Percentiles rank a stretch among this genome's conserved stretches.
Conservation (phyloP, 768 basidiomycete genomes). For the Lyophyllum shimeji region DNA sequence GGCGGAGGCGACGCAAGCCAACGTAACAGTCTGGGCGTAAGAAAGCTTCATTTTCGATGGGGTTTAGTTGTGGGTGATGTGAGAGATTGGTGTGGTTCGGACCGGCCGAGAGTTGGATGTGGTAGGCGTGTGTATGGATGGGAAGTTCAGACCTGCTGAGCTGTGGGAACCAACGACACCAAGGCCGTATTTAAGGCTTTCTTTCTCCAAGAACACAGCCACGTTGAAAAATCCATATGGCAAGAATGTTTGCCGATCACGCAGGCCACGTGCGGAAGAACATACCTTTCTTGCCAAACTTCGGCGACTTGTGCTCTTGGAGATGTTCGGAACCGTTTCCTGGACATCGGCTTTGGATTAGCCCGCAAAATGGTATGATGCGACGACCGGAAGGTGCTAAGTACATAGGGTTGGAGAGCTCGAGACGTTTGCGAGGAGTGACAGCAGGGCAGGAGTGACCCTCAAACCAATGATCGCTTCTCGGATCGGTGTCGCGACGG, state of each 20-base stretch:
- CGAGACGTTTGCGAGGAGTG: too few species aligned
- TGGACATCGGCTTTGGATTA: neutral
- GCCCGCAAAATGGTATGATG: neutral
- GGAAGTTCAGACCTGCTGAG: constrained; percentile 13
- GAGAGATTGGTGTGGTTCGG: constrained; percentile 2
- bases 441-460: too few species aligned
- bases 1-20: constrained; percentile 13
- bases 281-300: neutral
- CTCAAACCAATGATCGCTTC: too few species aligned
- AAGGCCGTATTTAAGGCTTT: neutral
- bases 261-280: too few species aligned
- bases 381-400: neutral
- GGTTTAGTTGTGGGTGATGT: neutral
- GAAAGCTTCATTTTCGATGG: constrained; percentile 12
- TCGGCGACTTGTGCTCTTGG: neutral
- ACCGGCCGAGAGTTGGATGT: constrained; percentile 4
- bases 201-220: neutral
- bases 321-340: neutral
- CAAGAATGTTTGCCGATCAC: neutral
- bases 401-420: too few species aligned
- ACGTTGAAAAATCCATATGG: neutral
- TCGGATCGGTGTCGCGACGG: too few species aligned
- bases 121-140: neutral
- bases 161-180: constrained; percentile 2
- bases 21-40: constrained; percentile 8